Evolutionary conservation across 345 rosid species (phyloP), one percentile per base, ranked within the genome.

Genomic region (Streptanthus diversifolius): DNA sequence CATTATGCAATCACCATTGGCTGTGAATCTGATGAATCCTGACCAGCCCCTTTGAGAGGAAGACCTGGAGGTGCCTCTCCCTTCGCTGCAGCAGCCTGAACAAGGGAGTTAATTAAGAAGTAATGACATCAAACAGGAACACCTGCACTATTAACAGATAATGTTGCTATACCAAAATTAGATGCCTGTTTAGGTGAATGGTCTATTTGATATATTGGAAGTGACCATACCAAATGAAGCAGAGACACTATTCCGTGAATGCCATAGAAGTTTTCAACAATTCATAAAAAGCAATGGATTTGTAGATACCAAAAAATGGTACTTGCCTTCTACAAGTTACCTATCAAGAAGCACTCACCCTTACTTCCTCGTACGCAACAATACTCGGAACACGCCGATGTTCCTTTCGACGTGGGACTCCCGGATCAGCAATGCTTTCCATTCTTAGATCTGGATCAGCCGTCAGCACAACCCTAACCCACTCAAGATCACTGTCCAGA

Each of bases 51-150:
- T 80, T 95, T 95, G 58, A 95, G 80, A 81, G 98, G 99, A 62
- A 95, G 96, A 74, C 99, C 99, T 39, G 92, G 96, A 79, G 98
- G 99, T 64, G 99, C 97, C 85, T 95, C 99, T 77, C 99, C 98
- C 84, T 95, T 95, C 5, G 98, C 99, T 53, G 98, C 97, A 68
- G 98, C 98, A 74, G 97, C 98, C 99, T 95, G 86, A 83, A 80
- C 35, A 44, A 71, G 24, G 63, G 53, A 57, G 53, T 71, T 32
- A 67, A 22, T 33, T 63, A 40, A 32, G 51, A 32, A 64, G 40
- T 5, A 65, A 48, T 70, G 63, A 37, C 5, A 29, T 12, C 47
- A 56, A 47, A 58, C 10, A 66, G 56, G 56, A 48, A 40, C 25
- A 27, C 56, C 19, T 24, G 49, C 43, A 29, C 32, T 29, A 5